Base-by-base conservation (phyloP, 176 grass and related monocot species). In the Pontederia crassipes region DNA sequence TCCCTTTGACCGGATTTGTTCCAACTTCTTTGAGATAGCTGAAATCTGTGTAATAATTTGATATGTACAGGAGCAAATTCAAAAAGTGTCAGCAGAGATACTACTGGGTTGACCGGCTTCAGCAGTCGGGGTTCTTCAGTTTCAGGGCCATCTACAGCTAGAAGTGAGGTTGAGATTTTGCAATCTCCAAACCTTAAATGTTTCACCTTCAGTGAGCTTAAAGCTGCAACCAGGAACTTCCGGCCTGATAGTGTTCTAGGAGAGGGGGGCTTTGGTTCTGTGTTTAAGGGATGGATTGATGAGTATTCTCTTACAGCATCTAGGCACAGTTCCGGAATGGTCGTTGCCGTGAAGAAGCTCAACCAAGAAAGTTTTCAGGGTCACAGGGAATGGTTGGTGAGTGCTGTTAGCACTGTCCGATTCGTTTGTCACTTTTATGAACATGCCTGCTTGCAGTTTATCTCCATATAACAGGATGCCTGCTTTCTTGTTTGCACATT, bases 271-370 rank as follows among this genome's bases (percentile, higher is more conserved):
- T 94, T 94, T 61, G 89, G 89, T 0, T 88, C 78, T 0, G 89
- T 94, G 12, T 94, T 94, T 61, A 94, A 94, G 59, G 89, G 89
- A 1, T 94, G 89, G 89, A 83, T 94, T 17, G 81, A 94, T 61
- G 84, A 94, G 52, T 62, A 75, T 54, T 81, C 83, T 14, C 79
- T 81, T 11, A 54, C 63, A 8, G 74, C 89, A 0, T 14, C 75
- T 0, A 79, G 55, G 58, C 84, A 81, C 1, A 84, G 89, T 24
- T 87, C 81, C 1, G 89, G 89, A 47, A 94, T 85, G 60, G 78
- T 85, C 72, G 84, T 94, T 32, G 89, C 89, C 0, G 89, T 88
- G 61, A 94, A 94, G 81, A 94, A 94, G 72, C 83, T 94, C 70
- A 87, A 94, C 77, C 84, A 85, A n/a, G 60, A 94, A 65, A 81